Percentiles rank a stretch among this genome's conserved stretches.
phyloP scores from a whole-genome alignment of 176 grass and related monocot genomes.

The Oryza brachyantha region DNA sequence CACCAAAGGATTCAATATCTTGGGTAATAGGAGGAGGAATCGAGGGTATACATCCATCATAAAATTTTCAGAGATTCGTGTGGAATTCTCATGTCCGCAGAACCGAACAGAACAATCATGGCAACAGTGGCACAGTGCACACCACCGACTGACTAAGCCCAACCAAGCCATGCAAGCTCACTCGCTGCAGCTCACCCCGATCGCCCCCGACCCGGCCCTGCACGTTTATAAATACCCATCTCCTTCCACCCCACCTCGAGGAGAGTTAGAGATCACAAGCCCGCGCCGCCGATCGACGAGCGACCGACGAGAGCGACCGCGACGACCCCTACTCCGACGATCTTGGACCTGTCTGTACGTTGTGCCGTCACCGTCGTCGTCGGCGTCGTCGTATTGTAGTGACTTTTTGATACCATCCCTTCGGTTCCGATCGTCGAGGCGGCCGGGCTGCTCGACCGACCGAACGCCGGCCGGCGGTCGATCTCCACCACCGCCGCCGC shows the following conservation, averaged over 20 bases:
- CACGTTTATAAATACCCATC: slow-evolving; percentile 20
- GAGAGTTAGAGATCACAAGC: neutral
- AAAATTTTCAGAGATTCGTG: neutral
- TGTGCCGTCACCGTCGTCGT: no score
- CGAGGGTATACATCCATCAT: neutral
- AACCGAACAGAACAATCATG: neutral
- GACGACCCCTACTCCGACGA: neutral
- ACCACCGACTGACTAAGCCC: neutral
- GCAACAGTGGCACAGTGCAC: neutral
- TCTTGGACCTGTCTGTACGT: neutral
- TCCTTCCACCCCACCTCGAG: neutral
- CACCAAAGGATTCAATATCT: neutral
- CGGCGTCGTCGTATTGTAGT: neutral
- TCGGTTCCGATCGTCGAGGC: no score
- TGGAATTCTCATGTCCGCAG: neutral
- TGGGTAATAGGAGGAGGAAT: no score
- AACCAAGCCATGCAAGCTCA: neutral
- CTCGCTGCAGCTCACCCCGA: neutral
- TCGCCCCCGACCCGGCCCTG: no score
- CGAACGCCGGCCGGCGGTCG: no score
- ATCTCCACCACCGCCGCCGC: neutral
- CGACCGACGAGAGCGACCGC: no score
- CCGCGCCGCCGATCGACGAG: no score
- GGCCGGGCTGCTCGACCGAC: neutral
- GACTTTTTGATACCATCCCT: neutral